Conservation (phyloP, 2,329 filamentous ascomycete genomes). For the Taxawa tesnikishii region DNA sequence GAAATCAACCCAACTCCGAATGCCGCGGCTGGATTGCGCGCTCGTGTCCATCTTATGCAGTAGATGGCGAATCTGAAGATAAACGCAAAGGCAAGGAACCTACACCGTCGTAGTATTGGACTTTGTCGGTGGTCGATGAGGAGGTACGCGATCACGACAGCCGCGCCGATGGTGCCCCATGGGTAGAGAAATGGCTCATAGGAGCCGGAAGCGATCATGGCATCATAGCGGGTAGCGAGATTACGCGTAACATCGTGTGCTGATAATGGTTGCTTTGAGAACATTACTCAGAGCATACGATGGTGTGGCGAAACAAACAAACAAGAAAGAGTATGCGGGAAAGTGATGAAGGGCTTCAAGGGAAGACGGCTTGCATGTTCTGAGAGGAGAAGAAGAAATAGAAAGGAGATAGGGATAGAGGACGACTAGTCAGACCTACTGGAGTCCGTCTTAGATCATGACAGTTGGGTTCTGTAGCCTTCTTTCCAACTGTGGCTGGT, state of each 20-base stretch:
- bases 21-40: slow-evolving; percentile 37
- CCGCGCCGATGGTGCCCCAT: slow-evolving; percentile 24
- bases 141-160: slow-evolving; percentile 35
- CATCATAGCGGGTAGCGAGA: slow-evolving; percentile 25
- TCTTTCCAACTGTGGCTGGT: no score
- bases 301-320: no score
- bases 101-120: slow-evolving; percentile 25
- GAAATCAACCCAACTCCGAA: slow-evolving; percentile 43
- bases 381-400: no score
- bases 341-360: no score
- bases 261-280: not conserved
- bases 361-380: no score
- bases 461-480: no score
- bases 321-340: no score
- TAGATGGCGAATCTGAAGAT: slow-evolving; percentile 31
- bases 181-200: slow-evolving; percentile 32
- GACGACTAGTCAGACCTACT: no score
- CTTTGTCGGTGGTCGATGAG: slow-evolving; percentile 35
- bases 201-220: slow-evolving; percentile 24
- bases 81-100: slow-evolving; percentile 33
- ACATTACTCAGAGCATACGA: not conserved
- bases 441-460: no score
- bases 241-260: slow-evolving; percentile 6
- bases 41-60: slow-evolving; percentile 31
- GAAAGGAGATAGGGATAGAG: no score